Evolutionary conservation across 345 rosid genomes (phyloP).

Genomic region (Excoecaria agallocha): DNA sequence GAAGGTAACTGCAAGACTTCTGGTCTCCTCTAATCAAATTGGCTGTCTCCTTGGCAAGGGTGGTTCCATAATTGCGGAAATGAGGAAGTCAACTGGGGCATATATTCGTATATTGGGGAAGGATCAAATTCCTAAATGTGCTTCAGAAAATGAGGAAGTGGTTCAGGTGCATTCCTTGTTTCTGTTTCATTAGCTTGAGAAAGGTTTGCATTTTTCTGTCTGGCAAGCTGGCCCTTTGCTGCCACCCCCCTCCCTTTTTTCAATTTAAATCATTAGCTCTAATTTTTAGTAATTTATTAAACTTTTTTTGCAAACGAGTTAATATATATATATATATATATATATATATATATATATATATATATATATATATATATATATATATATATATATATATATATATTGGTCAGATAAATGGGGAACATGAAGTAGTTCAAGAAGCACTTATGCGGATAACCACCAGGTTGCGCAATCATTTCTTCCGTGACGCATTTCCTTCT

Average conservation of each 20-base stretch:
- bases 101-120: slow-evolving; percentile 65
- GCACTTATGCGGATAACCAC: slow-evolving; percentile 69
- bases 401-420: slow-evolving; percentile 65
- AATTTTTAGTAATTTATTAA: neutral
- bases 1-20: slow-evolving; percentile 52
- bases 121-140: slow-evolving; percentile 73
- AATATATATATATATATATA: too few species aligned
- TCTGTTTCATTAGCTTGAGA: slow-evolving; percentile 11
- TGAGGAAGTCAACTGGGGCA: slow-evolving; percentile 70
- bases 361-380: too few species aligned
- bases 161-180: slow-evolving; percentile 49
- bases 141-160: slow-evolving; percentile 71
- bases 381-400: too few species aligned
- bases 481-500: slow-evolving; percentile 53
- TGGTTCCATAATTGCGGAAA: slow-evolving; percentile 67
- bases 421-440: slow-evolving; percentile 60
- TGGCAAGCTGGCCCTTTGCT: neutral
- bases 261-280: neutral
- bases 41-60: slow-evolving; percentile 83
- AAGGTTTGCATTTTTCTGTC: slow-evolving; percentile 4
- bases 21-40: slow-evolving; percentile 62
- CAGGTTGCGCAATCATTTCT: slow-evolving; percentile 59
- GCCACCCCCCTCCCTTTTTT: neutral
- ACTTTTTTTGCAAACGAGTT: neutral
- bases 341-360: too few species aligned